These are phyloP conservation scores for Balansia obtecta DNA, from an alignment of 2,329 filamentous ascomycete genomes.

Conservation along the genomic window DNA sequence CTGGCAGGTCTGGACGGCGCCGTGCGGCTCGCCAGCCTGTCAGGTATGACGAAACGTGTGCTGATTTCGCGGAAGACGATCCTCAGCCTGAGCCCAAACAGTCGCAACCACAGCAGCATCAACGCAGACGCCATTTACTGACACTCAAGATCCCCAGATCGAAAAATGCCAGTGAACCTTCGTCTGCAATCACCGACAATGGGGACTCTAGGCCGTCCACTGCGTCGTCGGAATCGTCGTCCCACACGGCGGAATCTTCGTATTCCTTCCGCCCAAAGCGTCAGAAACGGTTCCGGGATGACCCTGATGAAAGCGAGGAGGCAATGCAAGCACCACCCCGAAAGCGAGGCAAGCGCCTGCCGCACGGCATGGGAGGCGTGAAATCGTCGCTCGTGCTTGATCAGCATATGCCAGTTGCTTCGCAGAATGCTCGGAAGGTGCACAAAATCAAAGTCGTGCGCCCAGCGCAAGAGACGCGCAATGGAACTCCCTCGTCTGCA, in stretches of 20 bases:
- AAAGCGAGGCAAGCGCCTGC: conserved; percentile 22
- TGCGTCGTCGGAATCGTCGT: conserved; percentile 38
- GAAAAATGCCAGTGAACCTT: conserved; percentile 26
- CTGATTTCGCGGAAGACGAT: conserved; percentile 9
- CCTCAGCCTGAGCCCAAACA: conserved; percentile 14
- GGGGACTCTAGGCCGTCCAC: conserved; percentile 40
- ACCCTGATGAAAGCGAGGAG: conserved; percentile 30
- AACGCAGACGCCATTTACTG: conserved; percentile 19
- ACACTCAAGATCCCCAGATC: conserved; percentile 28
- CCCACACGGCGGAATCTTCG: conserved; percentile 35
- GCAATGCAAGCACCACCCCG: conserved; percentile 23
- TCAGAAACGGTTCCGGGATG: conserved; percentile 39
- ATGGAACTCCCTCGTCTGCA: conserved; percentile 17
- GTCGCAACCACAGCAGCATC: neutral
- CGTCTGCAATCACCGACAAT: conserved; percentile 24
- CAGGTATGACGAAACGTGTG: conserved; percentile 6
- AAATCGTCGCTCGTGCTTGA: conserved; percentile 10
- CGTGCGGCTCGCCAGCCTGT: conserved; percentile 6
- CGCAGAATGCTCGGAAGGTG: conserved; percentile 18
- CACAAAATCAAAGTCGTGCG: conserved; percentile 28
- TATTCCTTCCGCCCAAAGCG: conserved; percentile 44
- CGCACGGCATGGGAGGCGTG: conserved; percentile 3
- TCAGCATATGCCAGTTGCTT: conserved; percentile 12
- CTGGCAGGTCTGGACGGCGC: conserved; percentile 9
- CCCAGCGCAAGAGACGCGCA: conserved; percentile 15